Percentiles rank a stretch among this genome's conserved stretches.
Conservation (phyloP, 768 basidiomycete species). For the Amylocystis lapponica region DNA sequence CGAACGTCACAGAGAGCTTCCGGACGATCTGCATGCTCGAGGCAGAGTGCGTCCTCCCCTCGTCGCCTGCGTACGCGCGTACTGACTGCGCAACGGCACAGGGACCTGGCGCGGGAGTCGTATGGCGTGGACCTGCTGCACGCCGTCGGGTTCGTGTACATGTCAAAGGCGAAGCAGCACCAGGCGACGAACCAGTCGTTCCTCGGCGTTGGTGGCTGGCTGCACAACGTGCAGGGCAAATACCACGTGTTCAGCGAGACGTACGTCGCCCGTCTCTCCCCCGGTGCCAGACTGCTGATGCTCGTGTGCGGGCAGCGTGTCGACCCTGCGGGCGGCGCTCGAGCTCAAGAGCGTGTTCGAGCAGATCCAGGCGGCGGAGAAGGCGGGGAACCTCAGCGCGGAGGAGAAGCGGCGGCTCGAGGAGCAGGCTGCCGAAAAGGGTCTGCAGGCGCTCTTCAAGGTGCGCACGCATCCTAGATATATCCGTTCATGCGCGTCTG, state of each 20-base stretch:
- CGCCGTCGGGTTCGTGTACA: conserved; percentile 82
- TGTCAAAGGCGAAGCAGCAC: conserved; percentile 76
- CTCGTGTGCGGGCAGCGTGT: conserved; percentile 48
- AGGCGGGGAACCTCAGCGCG: conserved; percentile 68
- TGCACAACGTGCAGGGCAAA: conserved; percentile 88
- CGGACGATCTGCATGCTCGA: conserved; percentile 73
- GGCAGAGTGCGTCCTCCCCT: conserved; percentile 56
- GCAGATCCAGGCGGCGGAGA: conserved; percentile 87
- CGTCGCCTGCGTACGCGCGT: background rate
- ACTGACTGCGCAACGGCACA: conserved; percentile 20
- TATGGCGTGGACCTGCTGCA: conserved; percentile 86
- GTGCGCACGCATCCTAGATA: conserved; percentile 29
- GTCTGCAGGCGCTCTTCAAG: conserved; percentile 87
- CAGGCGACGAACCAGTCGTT: conserved; percentile 65
- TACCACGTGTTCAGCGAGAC: conserved; percentile 94
- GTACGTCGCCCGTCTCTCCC: conserved; percentile 39
- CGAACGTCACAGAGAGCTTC: conserved; percentile 68
- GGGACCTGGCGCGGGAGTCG: conserved; percentile 79
- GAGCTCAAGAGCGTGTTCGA: conserved; percentile 89
- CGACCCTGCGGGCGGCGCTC: conserved; percentile 79
- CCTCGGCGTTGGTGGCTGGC: conserved; percentile 86
- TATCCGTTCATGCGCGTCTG: background rate
- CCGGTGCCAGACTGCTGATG: background rate
- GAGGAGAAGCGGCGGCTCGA: conserved; percentile 82
- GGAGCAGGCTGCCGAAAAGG: conserved; percentile 92